Percentiles rank a stretch among this genome's conserved stretches.
Evolutionary conservation across 1,284 basidiomycete genomes (phyloP).

Genomic region (Exobasidium cylindrosporum): DNA sequence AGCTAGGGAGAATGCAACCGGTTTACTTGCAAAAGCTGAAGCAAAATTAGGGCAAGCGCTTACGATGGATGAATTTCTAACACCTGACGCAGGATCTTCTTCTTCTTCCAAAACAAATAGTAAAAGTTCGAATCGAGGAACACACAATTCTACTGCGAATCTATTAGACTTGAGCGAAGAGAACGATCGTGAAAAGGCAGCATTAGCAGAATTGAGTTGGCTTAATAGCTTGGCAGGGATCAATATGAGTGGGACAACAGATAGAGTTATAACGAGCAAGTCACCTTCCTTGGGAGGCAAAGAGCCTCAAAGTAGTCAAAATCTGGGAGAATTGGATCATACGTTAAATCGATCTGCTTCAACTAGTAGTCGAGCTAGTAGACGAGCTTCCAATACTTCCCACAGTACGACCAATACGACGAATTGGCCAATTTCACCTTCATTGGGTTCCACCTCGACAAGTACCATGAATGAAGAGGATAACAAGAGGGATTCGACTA

Average conservation of each 20-base stretch:
- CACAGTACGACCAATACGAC: background rate
- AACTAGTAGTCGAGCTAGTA: background rate
- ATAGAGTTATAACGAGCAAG: background rate
- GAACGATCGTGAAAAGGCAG: slow-evolving; percentile 8
- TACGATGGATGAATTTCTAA: slow-evolving; percentile 11
- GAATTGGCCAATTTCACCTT: background rate
- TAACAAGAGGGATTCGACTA: background rate
- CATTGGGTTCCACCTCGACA: background rate
- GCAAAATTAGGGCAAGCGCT: slow-evolving; percentile 6
- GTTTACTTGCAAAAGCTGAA: slow-evolving; percentile 8
- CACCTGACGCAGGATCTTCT: background rate
- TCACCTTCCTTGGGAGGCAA: background rate
- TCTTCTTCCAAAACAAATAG: background rate
- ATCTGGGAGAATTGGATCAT: background rate
- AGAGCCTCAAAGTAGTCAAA: background rate
- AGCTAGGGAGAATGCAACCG: slow-evolving; percentile 11
- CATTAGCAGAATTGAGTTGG: background rate
- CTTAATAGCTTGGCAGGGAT: slow-evolving; percentile 3
- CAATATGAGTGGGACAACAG: slow-evolving; percentile 2
- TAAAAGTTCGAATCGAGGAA: background rate
- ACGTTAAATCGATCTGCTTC: no score
- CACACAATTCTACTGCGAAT: background rate
- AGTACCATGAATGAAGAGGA: background rate
- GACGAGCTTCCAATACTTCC: background rate
- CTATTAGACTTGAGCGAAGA: background rate